These are phyloP conservation scores for Aureobasidium subglaciale DNA, from an alignment of 2,329 filamentous ascomycete genomes.

Conservation along the genomic window DNA sequence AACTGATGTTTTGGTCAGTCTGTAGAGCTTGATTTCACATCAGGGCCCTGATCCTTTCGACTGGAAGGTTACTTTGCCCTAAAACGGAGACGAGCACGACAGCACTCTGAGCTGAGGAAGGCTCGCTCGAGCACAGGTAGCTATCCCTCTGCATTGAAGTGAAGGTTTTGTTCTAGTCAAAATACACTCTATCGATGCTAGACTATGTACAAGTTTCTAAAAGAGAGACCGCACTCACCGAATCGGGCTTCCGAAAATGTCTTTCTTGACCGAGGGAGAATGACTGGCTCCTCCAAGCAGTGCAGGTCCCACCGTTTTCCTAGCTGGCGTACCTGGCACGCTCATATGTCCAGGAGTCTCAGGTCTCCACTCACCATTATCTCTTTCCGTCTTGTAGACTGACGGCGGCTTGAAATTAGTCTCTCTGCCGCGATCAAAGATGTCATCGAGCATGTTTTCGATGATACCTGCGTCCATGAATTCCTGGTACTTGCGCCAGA, in stretches of 20 bases:
- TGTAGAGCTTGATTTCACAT: no score
- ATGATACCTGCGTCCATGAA: slow-evolving; percentile 80
- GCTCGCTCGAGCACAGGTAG: no score
- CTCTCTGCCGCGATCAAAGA: slow-evolving; percentile 62
- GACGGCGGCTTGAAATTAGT: slow-evolving; percentile 36
- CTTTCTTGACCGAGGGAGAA: slow-evolving; percentile 22
- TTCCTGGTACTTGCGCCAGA: slow-evolving; percentile 86
- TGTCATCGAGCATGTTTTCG: slow-evolving; percentile 76
- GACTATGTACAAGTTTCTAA: neutral
- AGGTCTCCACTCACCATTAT: slow-evolving; percentile 19
- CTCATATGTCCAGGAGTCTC: slow-evolving; percentile 23
- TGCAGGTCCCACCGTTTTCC: slow-evolving; percentile 17
- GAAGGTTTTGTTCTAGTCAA: neutral
- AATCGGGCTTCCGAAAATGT: slow-evolving; percentile 29
- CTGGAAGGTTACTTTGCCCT: no score
- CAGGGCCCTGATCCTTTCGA: no score
- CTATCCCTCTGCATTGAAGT: no score
- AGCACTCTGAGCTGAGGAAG: no score
- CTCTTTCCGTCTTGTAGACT: slow-evolving; percentile 17
- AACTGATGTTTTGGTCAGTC: no score
- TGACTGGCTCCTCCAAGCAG: slow-evolving; percentile 18
- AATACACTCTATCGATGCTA: neutral
- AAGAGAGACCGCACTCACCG: slow-evolving; percentile 19
- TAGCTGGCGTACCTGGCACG: slow-evolving; percentile 28
- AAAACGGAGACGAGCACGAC: no score